A percentile compares a stretch with the other conserved stretches of the same genome.
These are phyloP conservation scores for Aspergillus funiculosus DNA, from an alignment of 495 filamentous ascomycete genomes.

Conservation along the genomic window DNA sequence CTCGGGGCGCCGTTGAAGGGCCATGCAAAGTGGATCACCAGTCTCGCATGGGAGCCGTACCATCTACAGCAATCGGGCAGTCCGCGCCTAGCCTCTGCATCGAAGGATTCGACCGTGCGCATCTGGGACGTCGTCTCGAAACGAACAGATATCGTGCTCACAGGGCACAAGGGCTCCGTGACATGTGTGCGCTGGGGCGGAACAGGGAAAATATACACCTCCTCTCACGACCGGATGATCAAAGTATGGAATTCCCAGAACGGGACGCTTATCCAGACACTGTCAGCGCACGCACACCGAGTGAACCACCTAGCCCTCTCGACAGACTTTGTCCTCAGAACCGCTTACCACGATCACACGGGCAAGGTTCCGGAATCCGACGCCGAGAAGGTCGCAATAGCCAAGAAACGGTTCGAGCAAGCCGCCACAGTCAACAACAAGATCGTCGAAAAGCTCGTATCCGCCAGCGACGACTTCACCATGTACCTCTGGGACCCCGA, in stretches of 20 bases:
- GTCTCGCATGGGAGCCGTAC: constrained; percentile 89
- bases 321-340: constrained; percentile 85
- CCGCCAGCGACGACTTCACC: constrained; percentile 91
- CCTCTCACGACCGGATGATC: constrained; percentile 89
- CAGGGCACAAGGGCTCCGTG: constrained; percentile 82
- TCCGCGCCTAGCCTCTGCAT: constrained; percentile 79
- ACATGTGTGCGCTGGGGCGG: constrained; percentile 95
- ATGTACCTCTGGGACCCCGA: constrained; percentile 94
- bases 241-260: constrained; percentile 82
- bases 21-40: constrained; percentile 86
- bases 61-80: constrained; percentile 69
- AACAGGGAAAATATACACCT: constrained; percentile 75
- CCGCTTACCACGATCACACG: constrained; percentile 81
- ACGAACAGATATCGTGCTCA: constrained; percentile 71
- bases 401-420: constrained; percentile 78
- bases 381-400: constrained; percentile 67
- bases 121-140: constrained; percentile 81
- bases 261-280: constrained; percentile 70
- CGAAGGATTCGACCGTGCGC: constrained; percentile 83
- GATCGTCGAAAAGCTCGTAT: constrained; percentile 79
- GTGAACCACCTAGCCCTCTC: constrained; percentile 95
- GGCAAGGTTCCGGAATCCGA: constrained; percentile 59
- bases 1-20: constrained; percentile 76
- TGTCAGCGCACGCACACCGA: constrained; percentile 85
- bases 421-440: constrained; percentile 75